Evolutionary conservation across 192 early-diverging fungal species (phyloP), one percentile per base, ranked within the genome.

Genomic region (Linnemannia exigua): DNA sequence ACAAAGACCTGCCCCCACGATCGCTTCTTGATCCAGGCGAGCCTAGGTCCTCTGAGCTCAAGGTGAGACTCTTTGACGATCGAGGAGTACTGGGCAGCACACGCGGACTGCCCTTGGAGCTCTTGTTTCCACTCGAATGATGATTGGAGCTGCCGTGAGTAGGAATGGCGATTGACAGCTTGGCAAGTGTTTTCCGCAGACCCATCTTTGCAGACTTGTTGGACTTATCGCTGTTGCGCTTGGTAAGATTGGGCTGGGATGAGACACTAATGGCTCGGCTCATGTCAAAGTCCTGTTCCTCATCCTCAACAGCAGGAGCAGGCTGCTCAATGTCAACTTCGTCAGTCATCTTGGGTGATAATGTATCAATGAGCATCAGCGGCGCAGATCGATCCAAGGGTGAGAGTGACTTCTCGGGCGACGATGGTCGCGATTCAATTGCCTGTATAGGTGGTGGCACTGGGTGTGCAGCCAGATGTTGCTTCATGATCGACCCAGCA

Each of bases 141-240:
- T 48, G 11, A 20, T 28, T 8, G 41, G 58, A 31, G 14, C 58
- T 48, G 50, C 2, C 17, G 41, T 86, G 84, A 28, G 46, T 77
- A 14, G 84, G 84, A 35, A 86, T 86, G 25, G 78, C 25, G 14
- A 86, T 86, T 6, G 84, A 86, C 22, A 86, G 51, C 70, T 80
- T 86, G 33, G 84, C 84, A 54, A 80, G 48, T 0, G 76, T 80
- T 71, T 80, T 86, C 5, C 78, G 69, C 1, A 80, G 79, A 28
- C 84, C 84, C 74, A 85, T 35, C 36, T 86, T 86, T 8, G 63
- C 33, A 5, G 46, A 35, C 47, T 77, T 86, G 25, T 61, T 11
- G 2, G 77, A 41, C 25, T 80, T 86, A n/a, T 77, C 78, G 6
- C 69, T 44, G 9, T 77, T 75, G 35, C 52, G 67, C 37, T 77